Conservation (phyloP, 768 basidiomycete species). For the Mrakia blollopis region DNA sequence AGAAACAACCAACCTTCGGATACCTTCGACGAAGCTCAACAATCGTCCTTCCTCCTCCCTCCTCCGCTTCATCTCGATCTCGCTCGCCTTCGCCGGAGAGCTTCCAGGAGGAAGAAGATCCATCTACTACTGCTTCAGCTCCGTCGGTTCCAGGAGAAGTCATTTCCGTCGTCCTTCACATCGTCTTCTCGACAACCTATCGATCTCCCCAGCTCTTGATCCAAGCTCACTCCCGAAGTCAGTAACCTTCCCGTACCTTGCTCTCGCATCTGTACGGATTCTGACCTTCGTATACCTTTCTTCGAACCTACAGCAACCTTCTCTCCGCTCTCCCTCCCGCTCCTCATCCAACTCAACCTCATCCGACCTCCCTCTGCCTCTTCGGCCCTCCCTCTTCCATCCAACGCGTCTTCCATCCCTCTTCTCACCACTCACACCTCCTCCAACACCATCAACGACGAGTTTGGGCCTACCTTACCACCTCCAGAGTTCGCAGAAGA, state of each 20-base stretch:
- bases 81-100: not conserved
- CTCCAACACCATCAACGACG: slow-evolving; percentile 38
- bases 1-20: not conserved
- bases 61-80: not conserved
- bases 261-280: too few relatives aligned
- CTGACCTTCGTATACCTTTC: not conserved
- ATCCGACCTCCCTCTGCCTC: slow-evolving; percentile 13
- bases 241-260: slow-evolving; percentile 44
- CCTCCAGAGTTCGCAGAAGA: slow-evolving; percentile 41
- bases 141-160: slow-evolving; percentile 32
- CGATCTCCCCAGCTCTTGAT: slow-evolving; percentile 82
- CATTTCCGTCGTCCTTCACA: slow-evolving; percentile 53
- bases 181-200: slow-evolving; percentile 73
- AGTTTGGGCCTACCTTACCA: slow-evolving; percentile 39
- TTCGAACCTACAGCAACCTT: slow-evolving; percentile 12
- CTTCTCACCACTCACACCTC: slow-evolving; percentile 38
- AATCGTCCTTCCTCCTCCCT: not conserved
- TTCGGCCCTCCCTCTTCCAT: not conserved
- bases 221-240: slow-evolving; percentile 61
- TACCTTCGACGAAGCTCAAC: slow-evolving; percentile 12
- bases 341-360: not conserved
- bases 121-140: not conserved
- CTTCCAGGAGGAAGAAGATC: slow-evolving; percentile 8
- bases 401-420: not conserved
- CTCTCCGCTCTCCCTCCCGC: slow-evolving; percentile 21